phyloP scores from a whole-genome alignment of 441 rosid genomes.

The Eutrema salsugineum region DNA sequence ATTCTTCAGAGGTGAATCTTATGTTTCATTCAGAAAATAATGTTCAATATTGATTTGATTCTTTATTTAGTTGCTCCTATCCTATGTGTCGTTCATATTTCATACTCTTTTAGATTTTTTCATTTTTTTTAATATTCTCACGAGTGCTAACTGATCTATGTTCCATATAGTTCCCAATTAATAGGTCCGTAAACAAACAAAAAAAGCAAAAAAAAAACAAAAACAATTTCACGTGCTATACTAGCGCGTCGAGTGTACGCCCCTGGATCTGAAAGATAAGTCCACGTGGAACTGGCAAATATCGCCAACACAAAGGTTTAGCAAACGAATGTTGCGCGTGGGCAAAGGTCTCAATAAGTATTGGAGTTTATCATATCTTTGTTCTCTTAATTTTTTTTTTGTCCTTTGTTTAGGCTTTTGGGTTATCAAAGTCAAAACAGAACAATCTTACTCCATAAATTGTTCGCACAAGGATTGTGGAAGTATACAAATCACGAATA shows the following conservation, averaged over 20 bases:
- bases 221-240: neutral
- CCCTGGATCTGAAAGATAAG: neutral
- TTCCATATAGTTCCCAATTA: neutral
- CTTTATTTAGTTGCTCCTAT: neutral
- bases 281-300: neutral
- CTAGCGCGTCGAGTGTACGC: neutral
- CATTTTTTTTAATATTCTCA: too few relatives aligned
- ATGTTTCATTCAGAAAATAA: neutral
- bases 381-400: neutral
- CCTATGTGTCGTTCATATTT: neutral
- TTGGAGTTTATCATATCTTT: neutral
- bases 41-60: conserved; percentile 11
- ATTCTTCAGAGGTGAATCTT: conserved; percentile 7
- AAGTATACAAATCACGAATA: neutral
- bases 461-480: neutral
- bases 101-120: neutral
- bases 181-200: neutral
- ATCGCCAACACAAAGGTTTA: neutral
- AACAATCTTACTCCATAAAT: neutral
- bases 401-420: neutral
- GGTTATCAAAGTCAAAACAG: neutral
- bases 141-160: neutral
- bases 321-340: neutral
- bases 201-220: too few relatives aligned
- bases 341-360: neutral